A percentile compares a stretch with the other conserved stretches of the same genome.
phyloP scores from a whole-genome alignment of 176 grass and related monocot genomes.

The Calamus simplicifolius region DNA sequence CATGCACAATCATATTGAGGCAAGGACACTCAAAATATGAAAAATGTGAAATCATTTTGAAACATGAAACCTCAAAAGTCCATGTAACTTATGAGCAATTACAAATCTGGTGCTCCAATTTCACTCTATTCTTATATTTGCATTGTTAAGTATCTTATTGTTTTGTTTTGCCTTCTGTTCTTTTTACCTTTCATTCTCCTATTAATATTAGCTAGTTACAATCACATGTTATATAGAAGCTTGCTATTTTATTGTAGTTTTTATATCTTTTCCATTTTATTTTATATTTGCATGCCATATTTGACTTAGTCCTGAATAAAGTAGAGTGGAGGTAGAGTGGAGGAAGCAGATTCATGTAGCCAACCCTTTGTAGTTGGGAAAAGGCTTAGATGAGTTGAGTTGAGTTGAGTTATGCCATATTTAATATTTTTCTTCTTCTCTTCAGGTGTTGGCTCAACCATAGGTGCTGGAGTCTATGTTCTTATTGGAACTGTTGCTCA shows the following conservation, averaged over 20 bases:
- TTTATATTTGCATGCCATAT: background rate
- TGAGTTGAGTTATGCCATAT: too few relatives aligned
- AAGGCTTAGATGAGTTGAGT: too few relatives aligned
- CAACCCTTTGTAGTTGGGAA: conserved; percentile 14
- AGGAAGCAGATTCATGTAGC: too few relatives aligned
- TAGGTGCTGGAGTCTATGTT: conserved; percentile 86
- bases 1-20: too few relatives aligned
- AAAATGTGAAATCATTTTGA: too few relatives aligned
- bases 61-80: too few relatives aligned
- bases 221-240: too few relatives aligned
- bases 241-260: background rate
- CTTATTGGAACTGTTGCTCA: conserved; percentile 82
- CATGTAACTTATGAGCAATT: too few relatives aligned
- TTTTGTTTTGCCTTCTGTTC: background rate
- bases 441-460: conserved; percentile 68
- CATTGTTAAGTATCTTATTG: background rate
- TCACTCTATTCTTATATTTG: background rate
- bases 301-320: too few relatives aligned
- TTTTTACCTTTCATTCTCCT: conserved; percentile 4
- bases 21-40: too few relatives aligned
- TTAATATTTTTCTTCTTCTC: background rate
- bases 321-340: too few relatives aligned
- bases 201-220: background rate
- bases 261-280: background rate
- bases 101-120: too few relatives aligned